Evolutionary conservation across 768 basidiomycete genomes (phyloP).

Genomic region (Boletus fagicola): DNA sequence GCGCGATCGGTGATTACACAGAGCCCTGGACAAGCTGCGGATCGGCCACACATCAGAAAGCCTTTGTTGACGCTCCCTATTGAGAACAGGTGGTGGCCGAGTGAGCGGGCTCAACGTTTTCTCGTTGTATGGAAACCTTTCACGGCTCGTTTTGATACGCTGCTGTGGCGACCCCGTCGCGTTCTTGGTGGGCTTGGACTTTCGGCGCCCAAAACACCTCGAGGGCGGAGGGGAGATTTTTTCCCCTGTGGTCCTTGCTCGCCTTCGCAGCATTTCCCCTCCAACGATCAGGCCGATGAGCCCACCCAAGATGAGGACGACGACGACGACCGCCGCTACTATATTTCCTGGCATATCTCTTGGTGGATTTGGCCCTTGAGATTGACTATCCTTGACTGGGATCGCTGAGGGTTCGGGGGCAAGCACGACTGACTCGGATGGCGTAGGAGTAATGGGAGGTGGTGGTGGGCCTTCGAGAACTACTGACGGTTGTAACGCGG

Average conservation of each 20-base stretch:
- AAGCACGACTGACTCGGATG: constrained; percentile 6
- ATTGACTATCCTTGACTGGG: not conserved
- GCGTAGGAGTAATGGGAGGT: not conserved
- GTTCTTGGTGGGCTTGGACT: constrained; percentile 3
- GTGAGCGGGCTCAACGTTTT: constrained; percentile 12
- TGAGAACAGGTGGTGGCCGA: constrained; percentile 15
- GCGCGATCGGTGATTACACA: constrained; percentile 8
- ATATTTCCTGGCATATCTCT: constrained; percentile 21
- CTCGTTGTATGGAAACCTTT: constrained; percentile 13
- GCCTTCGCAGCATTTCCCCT: constrained; percentile 28
- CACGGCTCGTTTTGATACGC: not conserved
- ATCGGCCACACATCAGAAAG: constrained; percentile 24
- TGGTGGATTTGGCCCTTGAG: constrained; percentile 1
- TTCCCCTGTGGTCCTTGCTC: not conserved
- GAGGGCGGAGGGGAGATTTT: not conserved
- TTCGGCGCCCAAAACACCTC: constrained; percentile 2
- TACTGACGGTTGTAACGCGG: constrained; percentile 8
- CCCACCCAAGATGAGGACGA: constrained; percentile 28
- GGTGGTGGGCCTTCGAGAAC: constrained; percentile 3
- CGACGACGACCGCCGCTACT: constrained; percentile 21
- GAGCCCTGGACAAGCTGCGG: constrained; percentile 14
- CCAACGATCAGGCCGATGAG: constrained; percentile 28
- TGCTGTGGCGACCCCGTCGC: not conserved
- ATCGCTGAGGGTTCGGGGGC: constrained; percentile 7
- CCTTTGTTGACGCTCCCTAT: constrained; percentile 14